Evolutionary conservation across 2,329 filamentous ascomycete species (phyloP).

Genomic region (Pleomassaria siparia): DNA sequence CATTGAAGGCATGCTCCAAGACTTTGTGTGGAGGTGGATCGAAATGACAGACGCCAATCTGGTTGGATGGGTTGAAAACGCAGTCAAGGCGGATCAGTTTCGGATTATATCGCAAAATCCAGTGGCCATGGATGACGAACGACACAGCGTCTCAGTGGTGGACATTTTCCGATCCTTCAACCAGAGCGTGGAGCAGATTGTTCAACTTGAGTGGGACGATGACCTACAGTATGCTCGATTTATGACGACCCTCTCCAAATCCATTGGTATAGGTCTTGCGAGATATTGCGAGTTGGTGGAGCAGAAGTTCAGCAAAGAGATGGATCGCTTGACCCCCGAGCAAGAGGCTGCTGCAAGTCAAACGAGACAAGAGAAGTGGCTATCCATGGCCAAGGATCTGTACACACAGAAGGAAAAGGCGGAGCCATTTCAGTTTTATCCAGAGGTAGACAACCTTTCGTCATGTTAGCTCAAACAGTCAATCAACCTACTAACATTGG

Average conservation of each 20-base stretch:
- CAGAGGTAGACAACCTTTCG: too few species aligned
- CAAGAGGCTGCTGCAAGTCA: slow-evolving; percentile 77
- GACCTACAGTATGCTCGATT: slow-evolving; percentile 93
- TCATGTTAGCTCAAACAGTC: too few species aligned
- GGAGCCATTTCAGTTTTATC: slow-evolving; percentile 95
- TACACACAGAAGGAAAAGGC: slow-evolving; percentile 91
- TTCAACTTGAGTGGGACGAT: slow-evolving; percentile 86
- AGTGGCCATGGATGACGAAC: slow-evolving; percentile 72
- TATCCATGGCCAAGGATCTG: slow-evolving; percentile 90
- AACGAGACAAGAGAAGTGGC: slow-evolving; percentile 87
- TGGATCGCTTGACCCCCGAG: slow-evolving; percentile 87
- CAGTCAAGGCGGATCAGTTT: slow-evolving; percentile 88
- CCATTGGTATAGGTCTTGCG: slow-evolving; percentile 78
- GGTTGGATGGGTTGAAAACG: slow-evolving; percentile 81
- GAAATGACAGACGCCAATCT: slow-evolving; percentile 76
- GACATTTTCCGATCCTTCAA: slow-evolving; percentile 95
- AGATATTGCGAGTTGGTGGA: slow-evolving; percentile 92
- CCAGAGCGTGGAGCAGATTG: slow-evolving; percentile 84
- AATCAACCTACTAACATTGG: background rate
- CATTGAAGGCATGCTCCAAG: slow-evolving; percentile 80
- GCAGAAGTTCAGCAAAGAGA: slow-evolving; percentile 80
- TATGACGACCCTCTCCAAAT: slow-evolving; percentile 89
- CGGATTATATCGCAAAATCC: slow-evolving; percentile 68
- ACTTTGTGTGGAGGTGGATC: slow-evolving; percentile 97
- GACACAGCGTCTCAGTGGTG: slow-evolving; percentile 89